phyloP scores from a whole-genome alignment of 1,139 yeast species.

The Geotrichum bryndzae region DNA sequence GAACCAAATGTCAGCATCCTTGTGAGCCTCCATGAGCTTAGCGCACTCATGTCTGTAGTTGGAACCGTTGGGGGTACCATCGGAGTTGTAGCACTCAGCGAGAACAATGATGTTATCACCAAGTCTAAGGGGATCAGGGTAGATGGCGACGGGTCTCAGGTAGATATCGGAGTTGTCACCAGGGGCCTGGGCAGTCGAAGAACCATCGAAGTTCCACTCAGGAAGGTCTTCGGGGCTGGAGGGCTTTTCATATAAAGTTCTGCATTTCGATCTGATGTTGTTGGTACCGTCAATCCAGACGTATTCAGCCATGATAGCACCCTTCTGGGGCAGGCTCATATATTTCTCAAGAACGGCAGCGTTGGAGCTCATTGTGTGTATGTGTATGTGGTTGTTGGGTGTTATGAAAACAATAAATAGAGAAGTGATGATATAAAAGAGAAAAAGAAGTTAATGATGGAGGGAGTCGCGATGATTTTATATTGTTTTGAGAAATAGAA shows the following conservation, averaged over 20 bases:
- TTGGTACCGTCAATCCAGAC: conserved; percentile 97
- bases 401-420: not conserved
- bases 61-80: conserved; percentile 96
- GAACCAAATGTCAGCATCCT: conserved; percentile 83
- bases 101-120: conserved; percentile 95
- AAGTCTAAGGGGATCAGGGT: conserved; percentile 95
- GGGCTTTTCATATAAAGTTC: conserved; percentile 68
- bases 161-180: conserved; percentile 95
- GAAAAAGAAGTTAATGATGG: not conserved
- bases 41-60: conserved; percentile 98
- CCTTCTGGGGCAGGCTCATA: conserved; percentile 76
- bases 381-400: not conserved
- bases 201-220: conserved; percentile 99
- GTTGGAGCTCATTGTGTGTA: conserved; percentile 24
- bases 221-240: conserved; percentile 79
- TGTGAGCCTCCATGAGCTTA: conserved; percentile 91
- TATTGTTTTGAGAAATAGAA: not conserved
- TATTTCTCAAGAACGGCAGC: conserved; percentile 59
- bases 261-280: conserved; percentile 88
- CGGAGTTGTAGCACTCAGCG: conserved; percentile 97
- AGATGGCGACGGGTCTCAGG: conserved; percentile 87
- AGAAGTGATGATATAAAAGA: not conserved
- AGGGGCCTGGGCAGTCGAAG: conserved; percentile 97
- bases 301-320: conserved; percentile 88
- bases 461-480: not conserved